Base-by-base conservation (phyloP, 768 basidiomycete genomes). In the Tylopilus rubrobrunneus region DNA sequence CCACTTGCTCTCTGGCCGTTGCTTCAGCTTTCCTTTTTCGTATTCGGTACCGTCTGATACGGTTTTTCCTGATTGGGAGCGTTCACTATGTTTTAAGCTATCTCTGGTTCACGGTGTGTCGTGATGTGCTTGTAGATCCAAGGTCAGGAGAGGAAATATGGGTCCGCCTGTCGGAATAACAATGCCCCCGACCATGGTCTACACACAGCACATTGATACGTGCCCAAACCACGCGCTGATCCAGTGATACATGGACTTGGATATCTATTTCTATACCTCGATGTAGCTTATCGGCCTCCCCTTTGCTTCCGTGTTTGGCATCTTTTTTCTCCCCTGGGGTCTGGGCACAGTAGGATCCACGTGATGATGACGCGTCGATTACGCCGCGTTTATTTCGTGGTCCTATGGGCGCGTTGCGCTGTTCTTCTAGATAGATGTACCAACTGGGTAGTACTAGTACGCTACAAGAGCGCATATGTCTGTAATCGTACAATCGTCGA, bases 281-380 rank as follows among this genome's bases (percentile, higher is more conserved):
- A 48, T 55, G 53, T 60, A 56, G 49, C 61, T 63, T 64, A 60
- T 55, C 60, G 49, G 45, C 53, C 29, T 14, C 34, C 27, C 27
- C 5, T 36, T 29, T 17, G n/a, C 31, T 17, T 29, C 15, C 23
- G 29, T n/a, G 40, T 21, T 42, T n/a, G 40, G 25, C 28, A 17
- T 10, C 31, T 51, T 25, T 46, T 14, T 14, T 15, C 25, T 15
- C 5, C 14, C 34, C 5, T 34, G 5, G 34, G 7, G 31, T 25
- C 31, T 31, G 8, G 31, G 46, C 36, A 46, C n/a, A 29, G 12
- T 15, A 25, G 27, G 29, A 23, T 45, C 3, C 7, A 31, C n/a
- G 5, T 33, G 15, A 41, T 45, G 3, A 14, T 28, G 15, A 45
- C n/a, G n/a, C 10, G n/a, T 47, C 31, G n/a, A 44, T 45, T 21